Conservation (phyloP, 1,284 basidiomycete species). For the Bjerkandera adusta region DNA sequence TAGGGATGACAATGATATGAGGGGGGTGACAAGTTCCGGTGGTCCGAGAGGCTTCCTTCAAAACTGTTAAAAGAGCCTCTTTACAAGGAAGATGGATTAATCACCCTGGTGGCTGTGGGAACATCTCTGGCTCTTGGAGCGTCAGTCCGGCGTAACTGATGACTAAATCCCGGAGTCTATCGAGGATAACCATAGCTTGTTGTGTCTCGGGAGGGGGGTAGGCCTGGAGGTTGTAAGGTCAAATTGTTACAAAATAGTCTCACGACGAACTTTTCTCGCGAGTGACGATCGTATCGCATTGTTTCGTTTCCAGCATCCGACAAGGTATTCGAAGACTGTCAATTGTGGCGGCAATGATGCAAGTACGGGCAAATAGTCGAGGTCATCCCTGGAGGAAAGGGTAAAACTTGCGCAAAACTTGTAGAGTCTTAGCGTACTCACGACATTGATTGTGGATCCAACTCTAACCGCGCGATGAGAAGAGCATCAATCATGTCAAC, state of each 20-base stretch:
- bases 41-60: conserved; percentile 68
- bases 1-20: conserved; percentile 68
- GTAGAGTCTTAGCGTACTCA: conserved; percentile 46
- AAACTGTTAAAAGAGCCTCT: conserved; percentile 5
- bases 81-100: background rate
- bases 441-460: conserved; percentile 77
- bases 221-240: conserved; percentile 39
- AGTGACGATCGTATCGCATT: conserved; percentile 56
- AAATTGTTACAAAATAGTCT: background rate
- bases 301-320: conserved; percentile 88
- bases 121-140: conserved; percentile 92
- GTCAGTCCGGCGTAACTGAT: conserved; percentile 90
- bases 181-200: conserved; percentile 59
- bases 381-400: conserved; percentile 61
- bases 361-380: conserved; percentile 76
- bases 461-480: conserved; percentile 84
- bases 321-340: conserved; percentile 89
- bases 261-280: conserved; percentile 61
- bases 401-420: background rate
- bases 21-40: conserved; percentile 71
- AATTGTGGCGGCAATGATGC: conserved; percentile 77
- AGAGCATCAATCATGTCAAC: conserved; percentile 73
- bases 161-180: conserved; percentile 77
- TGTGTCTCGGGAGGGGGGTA: conserved; percentile 63
- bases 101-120: conserved; percentile 80